Evolutionary conservation across 2,329 filamentous ascomycete genomes (phyloP), one percentile per base, ranked within the genome.

Genomic region (Ilyonectria destructans): DNA sequence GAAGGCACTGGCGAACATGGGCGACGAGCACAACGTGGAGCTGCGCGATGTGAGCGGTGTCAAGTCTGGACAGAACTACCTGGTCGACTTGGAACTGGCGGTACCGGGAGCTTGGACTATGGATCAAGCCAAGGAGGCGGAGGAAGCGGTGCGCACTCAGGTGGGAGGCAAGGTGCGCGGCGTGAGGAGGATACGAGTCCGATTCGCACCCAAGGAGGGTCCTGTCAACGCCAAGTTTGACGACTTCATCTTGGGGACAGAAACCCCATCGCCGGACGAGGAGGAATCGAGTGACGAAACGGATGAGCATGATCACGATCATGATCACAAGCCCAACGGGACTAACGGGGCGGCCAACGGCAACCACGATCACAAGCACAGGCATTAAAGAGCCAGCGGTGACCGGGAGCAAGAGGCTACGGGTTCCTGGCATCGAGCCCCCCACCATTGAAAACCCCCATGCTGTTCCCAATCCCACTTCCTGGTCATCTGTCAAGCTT

Each of bases 51-150:
- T 98, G 3, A 93, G 94, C 71, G 96, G 96, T 62, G 88, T 97
- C 82, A 99, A 99, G 83, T 96, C 94, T 4, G 96, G 96, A 33
- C 96, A 98, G 81, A 99, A 98, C 83, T 98, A 97, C 79, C 86
- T 98, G 33, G 91, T 98, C 74, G 96, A 98, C 75, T 81, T 99
- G 8, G 95, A 97, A 80, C 83, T 98, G 69, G 92, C 90, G 2
- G 93, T 97, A 17, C 94, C 96, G 0, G 88, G 87, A 23, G 84
- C 85, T 37, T 97, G 93, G 92, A 92, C 92, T 0, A 85, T 99
- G 6, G 89, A 91, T 60, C 88, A 92, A 62, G 89, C 91, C 8
- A 86, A 89, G 43, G 83, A 87, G 17, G 85, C 97, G 15, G 96
- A 99, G 80, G 89, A 92, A 40, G 83, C 86, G 3, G 87, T 98